Evolutionary conservation across 2,329 filamentous ascomycete genomes (phyloP).

Genomic region (Grosmannia serpens): DNA sequence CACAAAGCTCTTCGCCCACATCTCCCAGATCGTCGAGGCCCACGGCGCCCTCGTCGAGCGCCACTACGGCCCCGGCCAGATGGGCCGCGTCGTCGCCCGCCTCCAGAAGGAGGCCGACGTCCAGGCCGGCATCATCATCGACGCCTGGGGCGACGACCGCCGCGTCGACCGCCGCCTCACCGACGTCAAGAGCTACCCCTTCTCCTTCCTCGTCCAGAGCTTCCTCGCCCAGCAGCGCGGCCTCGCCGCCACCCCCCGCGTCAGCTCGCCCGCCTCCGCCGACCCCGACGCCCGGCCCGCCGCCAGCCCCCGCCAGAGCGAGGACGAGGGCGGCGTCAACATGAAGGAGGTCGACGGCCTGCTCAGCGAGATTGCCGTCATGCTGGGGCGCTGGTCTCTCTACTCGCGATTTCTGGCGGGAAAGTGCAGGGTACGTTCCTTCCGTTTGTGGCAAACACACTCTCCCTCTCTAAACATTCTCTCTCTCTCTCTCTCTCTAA

Average conservation of each 20-base stretch:
- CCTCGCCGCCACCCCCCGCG: conserved; percentile 48
- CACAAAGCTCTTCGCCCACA: conserved; percentile 91
- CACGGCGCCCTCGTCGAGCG: conserved; percentile 85
- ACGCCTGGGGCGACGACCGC: conserved; percentile 90
- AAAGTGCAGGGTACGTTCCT: conserved; percentile 58
- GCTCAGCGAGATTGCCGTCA: conserved; percentile 77
- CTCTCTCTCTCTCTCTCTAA: conserved; percentile 4
- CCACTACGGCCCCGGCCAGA: conserved; percentile 86
- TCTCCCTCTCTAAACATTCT: neutral
- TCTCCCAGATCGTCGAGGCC: conserved; percentile 88
- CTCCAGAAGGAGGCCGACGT: conserved; percentile 92
- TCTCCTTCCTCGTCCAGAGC: conserved; percentile 92
- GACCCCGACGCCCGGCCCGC: neutral
- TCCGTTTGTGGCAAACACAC: no score
- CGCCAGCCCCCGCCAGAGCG: conserved; percentile 47
- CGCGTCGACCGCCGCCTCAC: conserved; percentile 75
- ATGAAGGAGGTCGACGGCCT: conserved; percentile 93
- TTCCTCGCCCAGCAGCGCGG: conserved; percentile 59
- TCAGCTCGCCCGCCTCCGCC: conserved; percentile 59
- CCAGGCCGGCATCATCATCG: conserved; percentile 88
- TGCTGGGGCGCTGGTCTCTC: conserved; percentile 87
- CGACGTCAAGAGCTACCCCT: conserved; percentile 95
- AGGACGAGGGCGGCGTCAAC: conserved; percentile 83
- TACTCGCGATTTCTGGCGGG: conserved; percentile 81
- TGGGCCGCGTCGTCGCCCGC: conserved; percentile 87